These are phyloP conservation scores for Neurospora crassa DNA, from an alignment of 2,329 filamentous ascomycete genomes.

Conservation along the genomic window DNA sequence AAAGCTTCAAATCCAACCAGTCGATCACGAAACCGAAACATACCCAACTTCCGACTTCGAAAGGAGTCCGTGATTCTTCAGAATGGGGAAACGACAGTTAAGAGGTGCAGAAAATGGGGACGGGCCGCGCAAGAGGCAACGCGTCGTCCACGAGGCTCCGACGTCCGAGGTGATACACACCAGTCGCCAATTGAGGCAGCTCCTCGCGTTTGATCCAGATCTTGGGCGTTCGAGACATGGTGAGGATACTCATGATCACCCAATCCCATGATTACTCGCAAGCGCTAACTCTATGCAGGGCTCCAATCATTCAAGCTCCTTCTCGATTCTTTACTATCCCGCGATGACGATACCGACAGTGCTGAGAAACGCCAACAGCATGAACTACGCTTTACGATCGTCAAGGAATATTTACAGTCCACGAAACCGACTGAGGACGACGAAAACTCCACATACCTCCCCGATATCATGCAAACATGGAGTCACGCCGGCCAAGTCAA, in stretches of 20 bases:
- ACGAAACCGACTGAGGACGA: slow-evolving; percentile 43
- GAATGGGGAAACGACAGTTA: slow-evolving; percentile 37
- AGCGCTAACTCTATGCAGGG: slow-evolving; percentile 29
- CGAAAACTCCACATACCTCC: slow-evolving; percentile 55
- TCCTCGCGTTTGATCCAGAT: slow-evolving; percentile 65
- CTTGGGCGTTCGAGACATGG: slow-evolving; percentile 56
- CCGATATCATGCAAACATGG: slow-evolving; percentile 83
- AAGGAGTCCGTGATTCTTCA: neutral
- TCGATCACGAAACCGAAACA: neutral
- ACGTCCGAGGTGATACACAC: slow-evolving; percentile 53
- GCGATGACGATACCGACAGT: slow-evolving; percentile 29
- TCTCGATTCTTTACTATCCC: slow-evolving; percentile 53
- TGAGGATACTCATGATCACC: slow-evolving; percentile 21
- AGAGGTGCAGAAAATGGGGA: slow-evolving; percentile 30
- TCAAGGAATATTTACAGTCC: slow-evolving; percentile 58
- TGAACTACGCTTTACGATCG: slow-evolving; percentile 43
- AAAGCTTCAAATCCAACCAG: neutral
- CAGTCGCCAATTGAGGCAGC: slow-evolving; percentile 55
- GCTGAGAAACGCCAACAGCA: slow-evolving; percentile 15
- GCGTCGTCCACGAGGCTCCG: slow-evolving; percentile 45
- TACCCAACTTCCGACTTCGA: neutral
- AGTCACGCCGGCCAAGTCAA: slow-evolving; percentile 69
- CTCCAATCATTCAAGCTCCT: slow-evolving; percentile 62
- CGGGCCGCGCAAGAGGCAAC: slow-evolving; percentile 42
- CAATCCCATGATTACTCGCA: neutral